phyloP scores from a whole-genome alignment of 2,329 filamentous ascomycete species.

The Diplodia intermedia region DNA sequence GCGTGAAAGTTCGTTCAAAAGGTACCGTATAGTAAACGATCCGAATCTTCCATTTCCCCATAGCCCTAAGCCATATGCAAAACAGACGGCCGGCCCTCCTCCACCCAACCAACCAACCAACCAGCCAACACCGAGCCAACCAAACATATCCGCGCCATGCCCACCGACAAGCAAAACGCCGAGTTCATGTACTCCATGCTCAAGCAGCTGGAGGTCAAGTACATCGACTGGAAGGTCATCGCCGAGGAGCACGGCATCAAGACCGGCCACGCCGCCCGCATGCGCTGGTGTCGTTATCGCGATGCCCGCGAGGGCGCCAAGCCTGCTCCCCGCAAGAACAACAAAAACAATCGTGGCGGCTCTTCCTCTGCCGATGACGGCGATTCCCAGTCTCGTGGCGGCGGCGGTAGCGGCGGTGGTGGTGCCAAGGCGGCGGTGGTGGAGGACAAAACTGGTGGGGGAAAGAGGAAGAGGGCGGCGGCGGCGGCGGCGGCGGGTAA shows the following conservation, averaged over 20 bases:
- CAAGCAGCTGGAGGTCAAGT: slow-evolving; percentile 62
- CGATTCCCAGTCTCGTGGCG: neutral
- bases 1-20: neutral
- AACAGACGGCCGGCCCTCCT: neutral
- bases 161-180: slow-evolving; percentile 57
- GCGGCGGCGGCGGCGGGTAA: neutral
- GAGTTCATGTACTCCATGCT: slow-evolving; percentile 63
- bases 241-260: slow-evolving; percentile 59
- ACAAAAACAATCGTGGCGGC: neutral
- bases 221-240: slow-evolving; percentile 62
- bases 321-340: neutral
- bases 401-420: neutral
- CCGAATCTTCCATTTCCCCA: neutral
- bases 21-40: neutral
- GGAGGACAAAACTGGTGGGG: neutral
- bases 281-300: slow-evolving; percentile 63
- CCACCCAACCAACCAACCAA: neutral
- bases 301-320: slow-evolving; percentile 55
- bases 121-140: neutral
- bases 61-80: neutral
- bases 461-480: neutral
- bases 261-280: slow-evolving; percentile 64
- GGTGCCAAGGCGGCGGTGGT: neutral
- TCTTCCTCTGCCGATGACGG: neutral
- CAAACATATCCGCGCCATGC: slow-evolving; percentile 40